Evolutionary conservation across 2,329 filamentous ascomycete species (phyloP), one percentile per base, ranked within the genome.

Genomic region (Trichoderma endophyticum): DNA sequence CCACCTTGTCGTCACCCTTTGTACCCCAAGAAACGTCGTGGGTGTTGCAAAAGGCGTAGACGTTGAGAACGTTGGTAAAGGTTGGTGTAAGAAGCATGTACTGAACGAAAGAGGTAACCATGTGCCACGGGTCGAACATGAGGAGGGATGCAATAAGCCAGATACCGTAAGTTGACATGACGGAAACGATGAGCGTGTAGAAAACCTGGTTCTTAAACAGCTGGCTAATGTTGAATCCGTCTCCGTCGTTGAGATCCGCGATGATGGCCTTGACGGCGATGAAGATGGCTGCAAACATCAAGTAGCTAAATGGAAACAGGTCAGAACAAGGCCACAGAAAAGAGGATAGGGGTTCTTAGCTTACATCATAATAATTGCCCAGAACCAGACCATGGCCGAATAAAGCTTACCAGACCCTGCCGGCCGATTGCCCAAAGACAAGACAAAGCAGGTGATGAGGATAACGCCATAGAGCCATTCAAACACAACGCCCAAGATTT

Each of bases 101-200:
- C 88, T 98, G 96, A 63, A 94, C 82, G 82, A 98, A 94, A 72
- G 92, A 91, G n/a, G 96, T 98, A 81, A 97, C 88, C 94, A 99
- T 98, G 84, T 99, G 96, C 95, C 96, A 99, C 4, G 96, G 96
- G 81, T 99, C 96, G 82, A 98, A 90, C 90, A 98, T 98, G 76
- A 99, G 86, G 75, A 99, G 86, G 9, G 94, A 97, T 0, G 94
- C 92, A 65, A 99, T 83, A 73, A 98, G 88, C 92, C 95, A 99
- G 78, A 99, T 91, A 74, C 97, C 87, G 80, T 96, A 99, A 0
- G 96, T 99, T 12, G 94, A 96, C 77, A 93, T 88, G 78, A 98
- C 89, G 0, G 95, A 98, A 66, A 99, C 90, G 77, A 99, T 96
- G 74, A 99, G 88, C 39, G 94, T 97, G 82, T 96, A 94, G 84